Conservation (phyloP, 2,329 filamentous ascomycete species). For the Blumeria hordei region DNA sequence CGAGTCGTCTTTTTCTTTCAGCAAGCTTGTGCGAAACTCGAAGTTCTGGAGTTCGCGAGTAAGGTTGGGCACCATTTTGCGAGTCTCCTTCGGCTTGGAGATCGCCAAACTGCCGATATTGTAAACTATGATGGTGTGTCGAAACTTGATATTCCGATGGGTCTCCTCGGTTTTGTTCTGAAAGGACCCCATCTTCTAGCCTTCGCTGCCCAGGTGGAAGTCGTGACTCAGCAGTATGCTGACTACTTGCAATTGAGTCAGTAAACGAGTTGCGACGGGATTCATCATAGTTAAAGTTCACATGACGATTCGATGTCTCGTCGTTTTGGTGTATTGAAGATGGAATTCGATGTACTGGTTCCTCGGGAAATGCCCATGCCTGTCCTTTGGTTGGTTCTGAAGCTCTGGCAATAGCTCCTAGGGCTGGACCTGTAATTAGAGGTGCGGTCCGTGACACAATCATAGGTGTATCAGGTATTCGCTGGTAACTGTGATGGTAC, state of each 20-base stretch:
- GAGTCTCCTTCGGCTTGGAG: conserved; percentile 34
- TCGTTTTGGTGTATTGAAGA: conserved; percentile 23
- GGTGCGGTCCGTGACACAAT: conserved; percentile 36
- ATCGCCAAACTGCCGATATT: conserved; percentile 47
- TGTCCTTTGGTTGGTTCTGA: conserved; percentile 62
- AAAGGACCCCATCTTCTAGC: conserved; percentile 33
- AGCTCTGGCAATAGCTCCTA: conserved; percentile 39
- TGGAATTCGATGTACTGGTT: conserved; percentile 31
- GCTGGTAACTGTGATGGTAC: conserved; percentile 27
- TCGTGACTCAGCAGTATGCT: conserved; percentile 51
- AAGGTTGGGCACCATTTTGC: conserved; percentile 40
- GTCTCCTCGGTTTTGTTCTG: conserved; percentile 18
- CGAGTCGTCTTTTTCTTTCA: conserved; percentile 58
- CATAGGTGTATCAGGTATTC: conserved; percentile 10
- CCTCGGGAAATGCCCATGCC: conserved; percentile 64
- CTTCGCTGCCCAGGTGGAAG: conserved; percentile 48
- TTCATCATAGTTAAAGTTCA: conserved; percentile 20
- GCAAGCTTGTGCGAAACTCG: conserved; percentile 68
- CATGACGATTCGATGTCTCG: conserved; percentile 18
- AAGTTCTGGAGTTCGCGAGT: conserved; percentile 61
- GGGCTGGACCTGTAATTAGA: conserved; percentile 48
- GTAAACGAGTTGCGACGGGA: conserved; percentile 55
- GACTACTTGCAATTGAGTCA: conserved; percentile 56
- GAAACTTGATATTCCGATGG: conserved; percentile 26
- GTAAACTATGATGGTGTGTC: conserved; percentile 48